phyloP scores from a whole-genome alignment of 2,329 filamentous ascomycete species.

The Diplodia mutila region DNA sequence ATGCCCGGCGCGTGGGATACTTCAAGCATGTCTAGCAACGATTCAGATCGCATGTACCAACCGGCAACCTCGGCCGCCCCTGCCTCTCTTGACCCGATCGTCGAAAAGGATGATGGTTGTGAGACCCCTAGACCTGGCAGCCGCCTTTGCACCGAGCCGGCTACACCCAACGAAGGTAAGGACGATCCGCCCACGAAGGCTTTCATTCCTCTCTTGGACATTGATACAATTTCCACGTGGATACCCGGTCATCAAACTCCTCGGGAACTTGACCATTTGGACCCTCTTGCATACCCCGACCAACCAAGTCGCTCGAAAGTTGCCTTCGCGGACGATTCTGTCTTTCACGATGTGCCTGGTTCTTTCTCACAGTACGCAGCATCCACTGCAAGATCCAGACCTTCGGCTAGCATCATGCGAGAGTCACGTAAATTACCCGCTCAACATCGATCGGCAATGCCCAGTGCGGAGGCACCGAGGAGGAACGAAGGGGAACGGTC shows the following conservation, averaged over 20 bases:
- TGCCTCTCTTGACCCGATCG: conserved; percentile 31
- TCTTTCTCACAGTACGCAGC: conserved; percentile 54
- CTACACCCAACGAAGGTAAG: not conserved
- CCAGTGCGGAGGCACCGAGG: not conserved
- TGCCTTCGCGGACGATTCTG: conserved; percentile 40
- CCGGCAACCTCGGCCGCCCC: not conserved
- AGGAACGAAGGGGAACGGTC: not conserved
- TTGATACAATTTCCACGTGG: conserved; percentile 45
- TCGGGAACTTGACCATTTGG: not conserved
- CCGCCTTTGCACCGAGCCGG: conserved; percentile 32
- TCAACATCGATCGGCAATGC: not conserved
- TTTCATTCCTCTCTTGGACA: conserved; percentile 38
- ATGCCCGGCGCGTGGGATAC: conserved; percentile 51
- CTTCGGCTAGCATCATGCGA: conserved; percentile 19
- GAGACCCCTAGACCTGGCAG: conserved; percentile 46
- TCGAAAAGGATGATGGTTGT: conserved; percentile 40
- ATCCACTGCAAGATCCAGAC: conserved; percentile 40
- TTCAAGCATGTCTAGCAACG: conserved; percentile 31
- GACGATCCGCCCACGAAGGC: not conserved
- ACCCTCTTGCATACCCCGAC: not conserved
- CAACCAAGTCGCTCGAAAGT: conserved; percentile 13
- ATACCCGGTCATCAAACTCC: conserved; percentile 33
- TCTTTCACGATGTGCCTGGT: conserved; percentile 49
- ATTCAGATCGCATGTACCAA: conserved; percentile 20
- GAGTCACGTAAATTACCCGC: conserved; percentile 1